These are phyloP conservation scores for Trichoderma asperelloides DNA, from an alignment of 495 filamentous ascomycete genomes.

Conservation along the genomic window DNA sequence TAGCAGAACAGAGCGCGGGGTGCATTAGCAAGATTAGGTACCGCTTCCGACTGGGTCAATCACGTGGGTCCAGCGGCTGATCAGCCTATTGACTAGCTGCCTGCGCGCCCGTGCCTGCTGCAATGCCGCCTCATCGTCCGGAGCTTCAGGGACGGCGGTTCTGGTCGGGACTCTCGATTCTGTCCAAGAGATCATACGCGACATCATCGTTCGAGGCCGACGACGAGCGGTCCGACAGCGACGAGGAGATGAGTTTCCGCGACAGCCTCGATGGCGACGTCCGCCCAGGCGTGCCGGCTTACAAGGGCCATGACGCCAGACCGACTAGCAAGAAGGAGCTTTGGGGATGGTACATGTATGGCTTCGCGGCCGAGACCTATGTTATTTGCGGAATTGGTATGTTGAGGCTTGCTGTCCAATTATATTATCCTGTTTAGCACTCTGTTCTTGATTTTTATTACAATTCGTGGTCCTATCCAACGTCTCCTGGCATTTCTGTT, in stretches of 20 bases:
- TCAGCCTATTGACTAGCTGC: not conserved
- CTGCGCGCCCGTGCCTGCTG: not conserved
- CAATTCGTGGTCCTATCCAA: not conserved
- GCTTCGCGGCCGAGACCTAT: slow-evolving; percentile 95
- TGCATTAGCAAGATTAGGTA: slow-evolving; percentile 2
- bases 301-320: slow-evolving; percentile 78
- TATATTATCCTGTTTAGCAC: not conserved
- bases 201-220: slow-evolving; percentile 50
- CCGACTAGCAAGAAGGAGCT: slow-evolving; percentile 82
- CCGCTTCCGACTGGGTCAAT: slow-evolving; percentile 1
- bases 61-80: not conserved
- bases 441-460: not conserved
- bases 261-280: slow-evolving; percentile 12
- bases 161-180: slow-evolving; percentile 35
- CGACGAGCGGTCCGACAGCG: slow-evolving; percentile 49
- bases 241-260: slow-evolving; percentile 28
- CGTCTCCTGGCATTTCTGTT: not conserved
- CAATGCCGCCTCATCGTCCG: slow-evolving; percentile 6
- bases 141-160: slow-evolving; percentile 17
- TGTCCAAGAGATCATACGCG: slow-evolving; percentile 37
- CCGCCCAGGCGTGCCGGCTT: slow-evolving; percentile 28
- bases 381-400: slow-evolving; percentile 73
- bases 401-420: slow-evolving; percentile 16
- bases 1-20: not conserved
- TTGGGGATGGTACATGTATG: slow-evolving; percentile 91